Conservation (phyloP, 176 grass and related monocot species). For the Carex pumila region DNA sequence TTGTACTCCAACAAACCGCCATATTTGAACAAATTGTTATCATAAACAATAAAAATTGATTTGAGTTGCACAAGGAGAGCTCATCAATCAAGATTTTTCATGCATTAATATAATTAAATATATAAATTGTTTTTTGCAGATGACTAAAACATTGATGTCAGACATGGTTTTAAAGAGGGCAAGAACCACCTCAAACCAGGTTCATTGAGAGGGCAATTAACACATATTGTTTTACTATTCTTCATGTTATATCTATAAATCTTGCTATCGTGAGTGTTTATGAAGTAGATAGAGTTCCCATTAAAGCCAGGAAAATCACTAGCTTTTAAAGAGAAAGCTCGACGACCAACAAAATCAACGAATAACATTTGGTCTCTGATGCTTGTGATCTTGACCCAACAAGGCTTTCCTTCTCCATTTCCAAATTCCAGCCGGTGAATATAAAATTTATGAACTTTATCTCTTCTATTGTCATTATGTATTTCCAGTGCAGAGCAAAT, state of each 20-base stretch:
- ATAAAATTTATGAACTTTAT: not conserved
- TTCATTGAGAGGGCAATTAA: not conserved
- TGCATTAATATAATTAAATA: no score
- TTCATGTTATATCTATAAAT: not conserved
- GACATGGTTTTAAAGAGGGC: not conserved
- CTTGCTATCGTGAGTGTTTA: not conserved
- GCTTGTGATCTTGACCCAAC: not conserved
- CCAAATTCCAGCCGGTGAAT: not conserved
- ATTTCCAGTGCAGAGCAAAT: no score
- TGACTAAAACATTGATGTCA: no score
- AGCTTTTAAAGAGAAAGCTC: not conserved
- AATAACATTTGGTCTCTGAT: not conserved
- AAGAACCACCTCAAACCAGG: not conserved
- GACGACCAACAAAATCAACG: not conserved
- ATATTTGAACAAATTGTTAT: no score
- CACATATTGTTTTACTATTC: not conserved
- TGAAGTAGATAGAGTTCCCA: not conserved
- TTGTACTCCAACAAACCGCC: no score
- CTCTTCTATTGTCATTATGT: no score
- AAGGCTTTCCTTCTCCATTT: not conserved
- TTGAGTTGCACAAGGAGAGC: no score
- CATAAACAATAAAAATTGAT: no score
- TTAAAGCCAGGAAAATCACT: not conserved
- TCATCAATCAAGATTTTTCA: no score
- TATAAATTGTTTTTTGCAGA: no score